Evolutionary conservation across 805 yeast genomes (phyloP), one percentile per base, ranked within the genome.

Genomic region (Kazachstania bromeliacearum): DNA sequence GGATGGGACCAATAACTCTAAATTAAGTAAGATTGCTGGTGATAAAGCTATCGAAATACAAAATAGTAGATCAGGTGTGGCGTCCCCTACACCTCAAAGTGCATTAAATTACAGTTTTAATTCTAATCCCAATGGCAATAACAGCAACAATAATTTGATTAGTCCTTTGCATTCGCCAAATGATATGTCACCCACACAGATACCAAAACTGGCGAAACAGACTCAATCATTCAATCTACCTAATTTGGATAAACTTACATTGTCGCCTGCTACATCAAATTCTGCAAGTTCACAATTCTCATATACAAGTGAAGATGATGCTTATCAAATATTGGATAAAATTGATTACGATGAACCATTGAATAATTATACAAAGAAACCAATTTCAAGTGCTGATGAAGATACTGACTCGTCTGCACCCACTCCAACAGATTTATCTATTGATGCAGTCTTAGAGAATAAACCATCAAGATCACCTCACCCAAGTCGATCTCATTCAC

Each of bases 41-140:
- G 39, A 39, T 31, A 55, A 51, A 31, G 57, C 47, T 34, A 39
- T 35, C 24, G 59, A 51, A 39, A 38, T 44, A 25, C 45, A 45
- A 26, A 38, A 39, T 25, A 44, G 46, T 9, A 39, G 51, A 34
- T 45, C 37, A 10, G 35, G 27, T 17, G 19, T 15, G 13, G 27
- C 29, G 13, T 28, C 27, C 5, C 22, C 42, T 13, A 17, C 13
- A 12, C 23, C 33, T 10, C 32, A 29, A 17, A 22, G 28, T 15
- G 33, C 33, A 4, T 16, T 17, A 17, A 16, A 8, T n/a, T 14
- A 14, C 12, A 13, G 3, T 9, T 17, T 13, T 17, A 22, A 22
- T 40, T 15, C 36, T 23, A 7, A n/a, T 19, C n/a, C 29, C 18
- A 17, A 29, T 14, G n/a, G n/a, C n/a, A n/a, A n/a, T n/a, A 13